A percentile compares a stretch with the other conserved stretches of the same genome.
These are phyloP conservation scores for Ceriops zippeliana DNA, from an alignment of 345 rosid species.

Conservation along the genomic window DNA sequence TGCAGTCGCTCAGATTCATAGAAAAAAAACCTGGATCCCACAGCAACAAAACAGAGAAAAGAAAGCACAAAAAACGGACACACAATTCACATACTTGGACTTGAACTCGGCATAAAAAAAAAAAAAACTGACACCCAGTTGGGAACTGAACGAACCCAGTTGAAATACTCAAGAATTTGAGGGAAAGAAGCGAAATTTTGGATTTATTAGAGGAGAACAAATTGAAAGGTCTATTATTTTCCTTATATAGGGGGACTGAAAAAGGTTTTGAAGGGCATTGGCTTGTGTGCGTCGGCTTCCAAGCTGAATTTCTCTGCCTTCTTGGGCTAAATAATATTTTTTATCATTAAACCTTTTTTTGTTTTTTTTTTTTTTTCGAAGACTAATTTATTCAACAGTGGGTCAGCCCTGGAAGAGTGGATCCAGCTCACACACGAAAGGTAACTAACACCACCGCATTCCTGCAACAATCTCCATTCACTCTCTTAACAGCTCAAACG, in stretches of 20 bases:
- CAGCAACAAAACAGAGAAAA: slow-evolving; percentile 9
- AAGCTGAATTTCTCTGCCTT: slow-evolving; percentile 41
- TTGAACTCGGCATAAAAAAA: slow-evolving; percentile 22
- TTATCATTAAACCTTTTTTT: too few relatives aligned
- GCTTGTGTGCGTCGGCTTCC: slow-evolving; percentile 40
- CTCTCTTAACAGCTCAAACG: slow-evolving; percentile 12
- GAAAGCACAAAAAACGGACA: slow-evolving; percentile 11
- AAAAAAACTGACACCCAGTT: slow-evolving; percentile 30
- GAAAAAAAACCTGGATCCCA: slow-evolving; percentile 25
- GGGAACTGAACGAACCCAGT: slow-evolving; percentile 33
- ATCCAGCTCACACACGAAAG: slow-evolving; percentile 67
- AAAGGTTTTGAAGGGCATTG: slow-evolving; percentile 27
- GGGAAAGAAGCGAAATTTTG: slow-evolving; percentile 23
- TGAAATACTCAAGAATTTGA: slow-evolving; percentile 26
- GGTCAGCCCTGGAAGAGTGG: slow-evolving; percentile 65
- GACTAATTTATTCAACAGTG: slow-evolving; percentile 35
- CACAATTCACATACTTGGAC: slow-evolving; percentile 26
- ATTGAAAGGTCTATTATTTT: slow-evolving; percentile 2
- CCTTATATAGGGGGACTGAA: slow-evolving; percentile 27
- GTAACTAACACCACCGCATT: slow-evolving; percentile 44
- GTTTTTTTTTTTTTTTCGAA: neutral
- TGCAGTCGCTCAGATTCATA: slow-evolving; percentile 67
- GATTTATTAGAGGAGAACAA: slow-evolving; percentile 22
- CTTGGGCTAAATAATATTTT: slow-evolving; percentile 6
- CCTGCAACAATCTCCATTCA: slow-evolving; percentile 10